Evolutionary conservation across 179 eudicot species (phyloP).

Genomic region (Patellifolia procumbens): DNA sequence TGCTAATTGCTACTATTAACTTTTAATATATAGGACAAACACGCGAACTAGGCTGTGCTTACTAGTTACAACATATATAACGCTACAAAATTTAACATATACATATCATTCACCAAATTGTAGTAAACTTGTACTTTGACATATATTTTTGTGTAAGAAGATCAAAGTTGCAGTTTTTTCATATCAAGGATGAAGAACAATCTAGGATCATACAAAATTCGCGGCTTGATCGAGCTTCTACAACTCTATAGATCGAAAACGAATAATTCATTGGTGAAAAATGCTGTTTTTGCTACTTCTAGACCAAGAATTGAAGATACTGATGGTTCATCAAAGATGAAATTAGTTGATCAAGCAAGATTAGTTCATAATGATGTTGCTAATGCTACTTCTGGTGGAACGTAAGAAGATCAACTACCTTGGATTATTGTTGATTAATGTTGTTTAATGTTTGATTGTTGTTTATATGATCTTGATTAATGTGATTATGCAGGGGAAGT

Average conservation of each 20-base stretch:
- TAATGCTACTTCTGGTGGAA: slow-evolving; percentile 16
- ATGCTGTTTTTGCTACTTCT: background rate
- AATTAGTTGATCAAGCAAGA: background rate
- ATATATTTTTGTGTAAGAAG: background rate
- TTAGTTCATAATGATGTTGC: slow-evolving; percentile 13
- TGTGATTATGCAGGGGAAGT: slow-evolving; percentile 13
- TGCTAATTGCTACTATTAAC: background rate
- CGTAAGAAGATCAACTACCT: slow-evolving; percentile 14
- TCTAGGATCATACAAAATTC: slow-evolving; percentile 29
- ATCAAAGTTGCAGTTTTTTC: background rate
- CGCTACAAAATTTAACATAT: background rate
- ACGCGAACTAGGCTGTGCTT: background rate
- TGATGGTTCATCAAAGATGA: background rate
- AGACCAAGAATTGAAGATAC: background rate
- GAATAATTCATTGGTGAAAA: background rate
- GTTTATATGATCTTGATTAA: background rate
- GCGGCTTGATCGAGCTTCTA: slow-evolving; percentile 30
- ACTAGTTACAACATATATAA: too few relatives aligned
- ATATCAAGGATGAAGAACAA: slow-evolving; percentile 8
- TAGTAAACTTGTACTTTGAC: background rate
- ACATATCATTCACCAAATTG: background rate
- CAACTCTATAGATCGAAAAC: slow-evolving; percentile 25
- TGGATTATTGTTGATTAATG: background rate
- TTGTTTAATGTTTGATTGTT: too few relatives aligned
- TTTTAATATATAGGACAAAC: background rate